Base-by-base conservation (phyloP, 2,329 filamentous ascomycete genomes). In the Capronia coronata region DNA sequence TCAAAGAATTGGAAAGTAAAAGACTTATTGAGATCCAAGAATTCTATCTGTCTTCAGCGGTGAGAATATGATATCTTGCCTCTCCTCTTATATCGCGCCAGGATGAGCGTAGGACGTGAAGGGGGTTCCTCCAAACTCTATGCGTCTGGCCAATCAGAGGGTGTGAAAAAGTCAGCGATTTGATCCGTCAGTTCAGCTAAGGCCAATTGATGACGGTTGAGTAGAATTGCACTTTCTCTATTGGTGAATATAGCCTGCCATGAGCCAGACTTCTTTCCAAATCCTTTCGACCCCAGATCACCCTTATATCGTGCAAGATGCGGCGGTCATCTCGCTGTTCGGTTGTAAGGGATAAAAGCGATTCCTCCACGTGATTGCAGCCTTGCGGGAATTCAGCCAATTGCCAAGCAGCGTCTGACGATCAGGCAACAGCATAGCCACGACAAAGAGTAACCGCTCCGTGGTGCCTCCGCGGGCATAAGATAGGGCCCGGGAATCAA, bases 101-200 rank as follows among this genome's bases (percentile, higher is more conserved):
- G 7, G 16, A 11, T 25, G 3, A 14, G 19, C 25, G 38, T 22
- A 23, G 11, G 19, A 41, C 13, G 13, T 43, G 40, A 6, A 19
- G 14, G n/a, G n/a, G 10, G 19, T 41, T 48, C 27, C 38, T n/a
- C 14, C 9, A 11, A 13, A 23, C 23, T 39, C 38, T n/a, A 10
- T 5, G 25, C 10, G 8, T 6, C n/a, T 29, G 35, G 29, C 48
- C 48, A 51, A 51, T 51, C 42, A 51, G 19, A 51, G 25, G n/a
- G 10, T 11, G 18, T 32, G 18, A 18, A 46, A 51, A 51, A 18
- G 48, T 51, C 48, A 51, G 48, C 48, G 23, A 18, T 22, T 10
- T 16, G 7, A 43, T 30, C 13, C 9, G 40, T 32, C 13, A 18
- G 16, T 25, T n/a, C 10, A 7, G 19, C 8, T 14, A 5, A 23